Conservation (phyloP, 2,329 filamentous ascomycete genomes). For the Calonectria fujianensis region DNA sequence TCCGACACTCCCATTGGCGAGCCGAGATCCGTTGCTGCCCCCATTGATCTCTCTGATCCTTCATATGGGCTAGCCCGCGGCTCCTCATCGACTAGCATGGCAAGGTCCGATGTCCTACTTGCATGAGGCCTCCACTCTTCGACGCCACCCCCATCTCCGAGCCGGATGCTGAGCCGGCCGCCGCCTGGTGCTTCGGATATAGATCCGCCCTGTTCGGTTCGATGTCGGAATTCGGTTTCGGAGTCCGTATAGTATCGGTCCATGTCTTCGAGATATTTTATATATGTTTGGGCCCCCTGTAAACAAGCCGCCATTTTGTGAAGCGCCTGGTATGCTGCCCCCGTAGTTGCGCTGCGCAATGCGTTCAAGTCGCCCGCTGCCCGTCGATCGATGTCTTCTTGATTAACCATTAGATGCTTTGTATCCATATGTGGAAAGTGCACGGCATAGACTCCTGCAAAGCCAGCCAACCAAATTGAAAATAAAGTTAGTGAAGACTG, state of each 20-base stretch:
- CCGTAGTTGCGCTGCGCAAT: slow-evolving; percentile 36
- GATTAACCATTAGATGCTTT: slow-evolving; percentile 53
- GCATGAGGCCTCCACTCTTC: slow-evolving; percentile 31
- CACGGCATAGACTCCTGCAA: slow-evolving; percentile 79
- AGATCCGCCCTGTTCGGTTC: slow-evolving; percentile 10
- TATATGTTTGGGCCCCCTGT: slow-evolving; percentile 44
- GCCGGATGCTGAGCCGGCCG: slow-evolving; percentile 43
- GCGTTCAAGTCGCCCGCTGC: slow-evolving; percentile 27
- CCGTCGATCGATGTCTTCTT: slow-evolving; percentile 21
- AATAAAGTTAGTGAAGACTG: slow-evolving; percentile 82
- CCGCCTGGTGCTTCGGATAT: slow-evolving; percentile 10
- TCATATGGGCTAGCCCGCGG: slow-evolving; percentile 36
- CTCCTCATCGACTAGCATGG: slow-evolving; percentile 35
- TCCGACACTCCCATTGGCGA: slow-evolving; percentile 35
- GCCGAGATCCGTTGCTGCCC: slow-evolving; percentile 26
- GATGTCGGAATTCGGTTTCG: slow-evolving; percentile 21
- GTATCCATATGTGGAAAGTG: slow-evolving; percentile 83
- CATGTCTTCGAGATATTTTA: slow-evolving; percentile 43
- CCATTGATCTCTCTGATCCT: slow-evolving; percentile 38
- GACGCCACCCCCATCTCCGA: slow-evolving; percentile 35
- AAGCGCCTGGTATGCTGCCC: slow-evolving; percentile 44
- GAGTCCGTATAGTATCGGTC: slow-evolving; percentile 43
- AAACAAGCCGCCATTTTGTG: slow-evolving; percentile 42
- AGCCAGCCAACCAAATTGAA: slow-evolving; percentile 79
- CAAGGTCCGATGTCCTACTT: slow-evolving; percentile 22